phyloP scores from a whole-genome alignment of 1,284 basidiomycete species.

The Dichomitus squalens region DNA sequence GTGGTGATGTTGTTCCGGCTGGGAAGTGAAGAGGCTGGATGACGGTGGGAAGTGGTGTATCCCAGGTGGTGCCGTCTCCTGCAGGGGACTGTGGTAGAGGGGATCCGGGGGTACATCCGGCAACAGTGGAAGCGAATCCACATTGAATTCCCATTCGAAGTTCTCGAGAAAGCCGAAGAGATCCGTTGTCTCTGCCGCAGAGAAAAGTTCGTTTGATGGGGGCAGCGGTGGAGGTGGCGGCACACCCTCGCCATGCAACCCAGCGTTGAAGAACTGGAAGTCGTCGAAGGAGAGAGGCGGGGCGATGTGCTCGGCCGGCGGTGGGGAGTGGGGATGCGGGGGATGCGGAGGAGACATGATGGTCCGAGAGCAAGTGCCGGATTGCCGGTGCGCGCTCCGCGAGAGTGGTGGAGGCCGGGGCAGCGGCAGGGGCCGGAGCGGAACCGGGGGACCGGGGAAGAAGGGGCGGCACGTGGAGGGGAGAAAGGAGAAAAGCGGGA shows the following conservation, averaged over 20 bases:
- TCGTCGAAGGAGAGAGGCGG: conserved; percentile 51
- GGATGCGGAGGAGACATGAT: conserved; percentile 24
- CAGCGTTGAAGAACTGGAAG: conserved; percentile 68
- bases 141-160: conserved; percentile 62
- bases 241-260: conserved; percentile 54
- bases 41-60: conserved; percentile 18
- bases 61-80: conserved; percentile 22
- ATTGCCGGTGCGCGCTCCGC: conserved; percentile 5
- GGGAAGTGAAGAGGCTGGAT: conserved; percentile 16
- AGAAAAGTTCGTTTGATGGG: conserved; percentile 74
- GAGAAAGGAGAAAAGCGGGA: conserved; percentile 16
- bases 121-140: conserved; percentile 35
- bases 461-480: conserved; percentile 16
- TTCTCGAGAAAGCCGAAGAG: conserved; percentile 78
- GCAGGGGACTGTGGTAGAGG: conserved; percentile 22
- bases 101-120: conserved; percentile 13
- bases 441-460: conserved; percentile 1
- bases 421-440: conserved; percentile 5
- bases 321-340: conserved; percentile 9
- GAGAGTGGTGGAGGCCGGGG: background rate
- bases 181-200: conserved; percentile 68
- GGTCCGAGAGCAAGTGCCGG: conserved; percentile 11
- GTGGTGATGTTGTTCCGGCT: conserved; percentile 3
- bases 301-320: conserved; percentile 13
- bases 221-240: conserved; percentile 57